These are phyloP conservation scores for Eimeria falciformis DNA, from an alignment of 169 alveolate species.

Conservation along the genomic window DNA sequence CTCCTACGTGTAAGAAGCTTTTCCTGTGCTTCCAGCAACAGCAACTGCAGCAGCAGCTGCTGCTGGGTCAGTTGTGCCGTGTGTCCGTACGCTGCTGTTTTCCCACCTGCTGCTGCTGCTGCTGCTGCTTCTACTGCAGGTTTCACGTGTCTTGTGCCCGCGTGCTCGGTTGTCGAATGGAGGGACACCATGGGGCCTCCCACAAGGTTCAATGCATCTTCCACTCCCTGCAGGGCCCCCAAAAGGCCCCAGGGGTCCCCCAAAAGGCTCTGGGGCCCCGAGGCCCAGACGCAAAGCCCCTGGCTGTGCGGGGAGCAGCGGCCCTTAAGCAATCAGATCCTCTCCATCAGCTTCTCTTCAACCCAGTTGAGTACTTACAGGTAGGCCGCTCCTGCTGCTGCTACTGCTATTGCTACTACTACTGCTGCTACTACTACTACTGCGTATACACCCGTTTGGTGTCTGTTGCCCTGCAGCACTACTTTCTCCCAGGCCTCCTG, in stretches of 20 bases:
- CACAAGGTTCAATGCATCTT: constrained; percentile 30
- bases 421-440: neutral
- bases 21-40: neutral
- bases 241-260: neutral
- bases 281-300: neutral
- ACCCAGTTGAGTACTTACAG: constrained; percentile 22
- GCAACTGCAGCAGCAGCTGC: constrained; percentile 14
- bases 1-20: constrained; percentile 49
- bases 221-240: constrained; percentile 6
- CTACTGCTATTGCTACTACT: neutral
- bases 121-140: constrained; percentile 71
- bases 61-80: neutral
- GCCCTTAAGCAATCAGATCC: neutral
- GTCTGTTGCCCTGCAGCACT: constrained; percentile 20
- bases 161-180: constrained; percentile 71
- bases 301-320: neutral
- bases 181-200: constrained; percentile 51
- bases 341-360: neutral
- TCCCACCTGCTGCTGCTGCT: neutral
- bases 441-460: neutral
- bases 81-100: neutral
- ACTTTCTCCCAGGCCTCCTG: constrained; percentile 28
- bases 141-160: constrained; percentile 73
- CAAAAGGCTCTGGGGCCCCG: neutral
- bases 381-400: constrained; percentile 32